Percentiles rank a stretch among this genome's conserved stretches.
phyloP scores from a whole-genome alignment of 2,329 filamentous ascomycete genomes.

The Zymoseptoria passerinii region DNA sequence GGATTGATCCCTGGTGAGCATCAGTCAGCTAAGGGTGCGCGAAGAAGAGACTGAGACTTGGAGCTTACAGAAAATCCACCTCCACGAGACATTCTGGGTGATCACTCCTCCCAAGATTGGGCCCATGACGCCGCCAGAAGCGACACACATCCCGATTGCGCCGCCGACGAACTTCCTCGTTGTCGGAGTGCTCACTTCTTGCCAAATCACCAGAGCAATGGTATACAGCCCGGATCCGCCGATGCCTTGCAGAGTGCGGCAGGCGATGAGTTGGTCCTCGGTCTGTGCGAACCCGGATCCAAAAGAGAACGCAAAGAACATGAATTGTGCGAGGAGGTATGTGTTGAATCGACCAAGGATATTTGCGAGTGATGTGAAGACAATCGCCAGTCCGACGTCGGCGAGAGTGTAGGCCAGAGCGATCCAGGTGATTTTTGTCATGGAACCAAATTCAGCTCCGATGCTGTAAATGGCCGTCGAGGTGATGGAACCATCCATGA shows the following conservation, averaged over 20 bases:
- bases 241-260: slow-evolving; percentile 51
- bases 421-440: slow-evolving; percentile 48
- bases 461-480: slow-evolving; percentile 52
- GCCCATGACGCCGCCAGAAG: slow-evolving; percentile 10
- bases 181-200: slow-evolving; percentile 21
- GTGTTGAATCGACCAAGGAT: slow-evolving; percentile 46
- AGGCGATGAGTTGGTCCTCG: slow-evolving; percentile 50
- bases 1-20: slow-evolving; percentile 41
- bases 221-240: slow-evolving; percentile 53
- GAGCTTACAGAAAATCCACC: slow-evolving; percentile 3
- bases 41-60: slow-evolving; percentile 30
- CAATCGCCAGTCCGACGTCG: slow-evolving; percentile 49
- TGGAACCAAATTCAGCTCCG: slow-evolving; percentile 45
- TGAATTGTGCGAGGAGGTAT: slow-evolving; percentile 45
- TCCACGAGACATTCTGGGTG: slow-evolving; percentile 1
- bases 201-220: slow-evolving; percentile 1
- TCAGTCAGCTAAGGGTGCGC: slow-evolving; percentile 31
- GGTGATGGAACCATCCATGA: slow-evolving; percentile 50
- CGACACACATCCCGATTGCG: slow-evolving; percentile 38
- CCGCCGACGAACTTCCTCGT: slow-evolving; percentile 39
- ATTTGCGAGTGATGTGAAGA: slow-evolving; percentile 48
- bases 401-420: slow-evolving; percentile 50
- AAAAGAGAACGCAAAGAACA: slow-evolving; percentile 50
- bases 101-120: slow-evolving; percentile 11
- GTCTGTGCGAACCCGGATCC: slow-evolving; percentile 44